Conservation (phyloP, 1,139 yeast species). For the Yamadazyma mexicana region DNA sequence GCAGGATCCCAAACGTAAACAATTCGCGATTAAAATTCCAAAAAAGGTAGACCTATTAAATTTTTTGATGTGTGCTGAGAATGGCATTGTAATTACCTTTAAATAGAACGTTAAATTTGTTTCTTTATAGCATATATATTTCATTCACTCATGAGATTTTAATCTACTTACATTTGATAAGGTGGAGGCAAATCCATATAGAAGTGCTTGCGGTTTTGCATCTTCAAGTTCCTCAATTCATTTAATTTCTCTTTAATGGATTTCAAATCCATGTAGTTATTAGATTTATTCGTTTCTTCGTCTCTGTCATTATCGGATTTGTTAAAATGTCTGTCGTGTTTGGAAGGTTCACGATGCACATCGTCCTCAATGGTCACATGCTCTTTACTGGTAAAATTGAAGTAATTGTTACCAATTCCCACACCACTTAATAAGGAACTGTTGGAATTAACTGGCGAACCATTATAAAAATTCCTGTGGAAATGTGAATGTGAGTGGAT, state of each 20-base stretch:
- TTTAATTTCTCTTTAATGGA: conserved; percentile 22
- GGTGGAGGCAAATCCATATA: conserved; percentile 18
- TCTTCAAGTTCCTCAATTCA: conserved; percentile 16
- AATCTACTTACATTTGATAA: conserved; percentile 12
- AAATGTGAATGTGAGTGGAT: conserved; percentile 20
- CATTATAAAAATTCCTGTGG: conserved; percentile 15
- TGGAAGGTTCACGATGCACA: not conserved
- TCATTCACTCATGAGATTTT: not conserved
- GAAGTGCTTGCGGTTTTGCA: conserved; percentile 15
- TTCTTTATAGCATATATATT: no score
- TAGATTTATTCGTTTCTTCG: conserved; percentile 23
- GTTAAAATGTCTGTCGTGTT: not conserved
- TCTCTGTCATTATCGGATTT: conserved; percentile 5
- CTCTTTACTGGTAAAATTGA: conserved; percentile 29
- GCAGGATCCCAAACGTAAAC: not conserved
- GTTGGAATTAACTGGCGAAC: conserved; percentile 17
- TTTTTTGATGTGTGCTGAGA: no score
- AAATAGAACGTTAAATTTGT: not conserved
- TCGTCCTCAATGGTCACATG: conserved; percentile 21
- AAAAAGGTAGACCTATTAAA: not conserved
- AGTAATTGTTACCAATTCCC: conserved; percentile 39
- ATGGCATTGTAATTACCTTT: no score
- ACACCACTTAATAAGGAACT: conserved; percentile 27
- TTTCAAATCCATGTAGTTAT: conserved; percentile 35
- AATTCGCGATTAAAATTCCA: not conserved